Percentiles rank a stretch among this genome's conserved stretches.
Conservation (phyloP, 768 basidiomycete species). For the Agrocybe praecox region DNA sequence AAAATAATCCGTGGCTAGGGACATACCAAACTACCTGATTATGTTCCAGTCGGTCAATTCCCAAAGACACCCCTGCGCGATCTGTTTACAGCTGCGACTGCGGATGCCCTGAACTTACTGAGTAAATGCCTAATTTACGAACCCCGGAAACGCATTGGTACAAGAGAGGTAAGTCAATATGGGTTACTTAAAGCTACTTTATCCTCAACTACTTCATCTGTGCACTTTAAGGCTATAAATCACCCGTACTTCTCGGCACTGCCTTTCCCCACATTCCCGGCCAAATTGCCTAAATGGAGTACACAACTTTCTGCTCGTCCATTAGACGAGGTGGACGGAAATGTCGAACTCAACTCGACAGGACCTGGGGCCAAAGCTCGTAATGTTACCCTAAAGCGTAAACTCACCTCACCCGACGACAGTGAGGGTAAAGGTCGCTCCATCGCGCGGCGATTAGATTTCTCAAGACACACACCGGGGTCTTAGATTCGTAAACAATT, state of each 20-base stretch:
- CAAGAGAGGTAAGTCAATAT: conserved; percentile 63
- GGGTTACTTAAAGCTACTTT: neutral
- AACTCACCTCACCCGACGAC: conserved; percentile 61
- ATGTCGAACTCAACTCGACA: conserved; percentile 53
- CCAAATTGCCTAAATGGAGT: conserved; percentile 80
- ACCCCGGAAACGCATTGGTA: conserved; percentile 79
- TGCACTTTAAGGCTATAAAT: conserved; percentile 63
- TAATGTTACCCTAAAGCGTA: conserved; percentile 69
- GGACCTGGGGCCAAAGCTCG: conserved; percentile 57
- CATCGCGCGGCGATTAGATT: conserved; percentile 74
- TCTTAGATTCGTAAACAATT: conserved; percentile 20
- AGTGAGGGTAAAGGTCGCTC: conserved; percentile 48
- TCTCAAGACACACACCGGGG: conserved; percentile 51
- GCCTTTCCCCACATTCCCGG: conserved; percentile 87
- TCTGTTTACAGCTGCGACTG: conserved; percentile 89
- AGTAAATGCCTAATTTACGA: conserved; percentile 82
- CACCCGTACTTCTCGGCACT: conserved; percentile 88
- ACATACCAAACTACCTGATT: conserved; percentile 89
- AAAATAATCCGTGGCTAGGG: conserved; percentile 50
- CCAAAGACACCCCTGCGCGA: conserved; percentile 81
- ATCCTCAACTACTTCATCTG: neutral
- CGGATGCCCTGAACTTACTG: conserved; percentile 83
- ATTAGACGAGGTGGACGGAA: conserved; percentile 79
- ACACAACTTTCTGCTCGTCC: conserved; percentile 49
- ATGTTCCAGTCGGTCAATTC: conserved; percentile 83